Evolutionary conservation across 1,284 basidiomycete genomes (phyloP), one percentile per base, ranked within the genome.

Genomic region (Coniferiporia sulphurascens): DNA sequence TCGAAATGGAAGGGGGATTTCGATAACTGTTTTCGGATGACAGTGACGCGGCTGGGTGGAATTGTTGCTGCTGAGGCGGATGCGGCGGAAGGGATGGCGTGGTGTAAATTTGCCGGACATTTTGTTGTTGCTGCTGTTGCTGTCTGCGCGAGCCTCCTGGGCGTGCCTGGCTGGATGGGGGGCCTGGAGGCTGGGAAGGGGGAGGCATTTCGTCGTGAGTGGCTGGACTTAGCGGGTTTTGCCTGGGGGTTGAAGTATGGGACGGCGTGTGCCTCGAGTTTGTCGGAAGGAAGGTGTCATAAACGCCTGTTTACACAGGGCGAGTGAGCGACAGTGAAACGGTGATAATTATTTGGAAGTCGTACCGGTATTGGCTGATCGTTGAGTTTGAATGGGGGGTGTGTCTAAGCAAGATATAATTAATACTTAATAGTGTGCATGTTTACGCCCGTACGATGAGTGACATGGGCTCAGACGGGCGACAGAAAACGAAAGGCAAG

Each of bases 261-360:
- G 44, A 36, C 13, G 43, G 44, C 21, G 34, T 15, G 7, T 19
- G 38, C 19, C 35, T 59, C 19, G 34, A 41, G 36, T 34, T 49
- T 54, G 55, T 27, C 32, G 19, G 22, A n/a, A 44, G 38, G 32
- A 48, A 52, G 19, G 55, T 41, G 34, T 57, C 59, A 61, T 61
- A 52, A 49, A 57, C 50, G 49, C 35, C 52, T 59, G 41, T n/a
- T 9, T 10, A 22, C 10, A 1, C 22, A 34, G 10, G 54, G 56
- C 17, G 53, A 48, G 62, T 59, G 46, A 64, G 66, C 34, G 36
- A 56, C 41, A 53, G 38, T 38, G 19, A 38, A 17, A 35, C 22
- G 45, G 44, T 22, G 55, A 55, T 17, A 55, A 48, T 34, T 17
- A 49, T 48, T 45, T 57, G 12, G 54, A 48, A 27, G 27, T 27